Evolutionary conservation across 495 filamentous ascomycete genomes (phyloP).

Genomic region (Collariella sp.): DNA sequence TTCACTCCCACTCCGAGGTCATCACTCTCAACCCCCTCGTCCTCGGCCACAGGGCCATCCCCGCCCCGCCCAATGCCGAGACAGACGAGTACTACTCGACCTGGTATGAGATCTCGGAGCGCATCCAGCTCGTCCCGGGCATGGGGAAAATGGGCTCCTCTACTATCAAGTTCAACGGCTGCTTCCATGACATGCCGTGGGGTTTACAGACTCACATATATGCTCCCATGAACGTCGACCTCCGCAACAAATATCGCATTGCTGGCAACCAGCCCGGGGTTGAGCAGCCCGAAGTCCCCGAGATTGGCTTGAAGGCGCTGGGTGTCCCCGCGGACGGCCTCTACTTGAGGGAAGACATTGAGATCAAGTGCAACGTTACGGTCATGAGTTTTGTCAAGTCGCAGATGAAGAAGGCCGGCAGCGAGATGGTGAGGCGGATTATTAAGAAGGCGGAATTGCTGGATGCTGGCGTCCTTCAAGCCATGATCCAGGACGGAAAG

Average conservation of each 20-base stretch:
- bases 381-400: slow-evolving; percentile 59
- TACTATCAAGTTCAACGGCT: slow-evolving; percentile 64
- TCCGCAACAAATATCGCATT: slow-evolving; percentile 44
- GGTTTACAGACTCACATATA: slow-evolving; percentile 69
- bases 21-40: slow-evolving; percentile 73
- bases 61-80: slow-evolving; percentile 53
- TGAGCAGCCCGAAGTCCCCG: slow-evolving; percentile 48
- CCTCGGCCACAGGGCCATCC: slow-evolving; percentile 52
- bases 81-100: slow-evolving; percentile 62
- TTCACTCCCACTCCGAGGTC: slow-evolving; percentile 55
- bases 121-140: slow-evolving; percentile 56
- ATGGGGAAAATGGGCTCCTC: slow-evolving; percentile 50
- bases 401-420: slow-evolving; percentile 57
- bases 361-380: slow-evolving; percentile 63
- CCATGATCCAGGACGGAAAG: slow-evolving; percentile 44
- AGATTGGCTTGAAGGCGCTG: slow-evolving; percentile 45
- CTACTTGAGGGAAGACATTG: slow-evolving; percentile 67
- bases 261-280: slow-evolving; percentile 53
- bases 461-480: slow-evolving; percentile 40
- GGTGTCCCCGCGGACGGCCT: slow-evolving; percentile 54
- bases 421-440: slow-evolving; percentile 55
- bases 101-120: slow-evolving; percentile 61
- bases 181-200: slow-evolving; percentile 62
- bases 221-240: slow-evolving; percentile 49
- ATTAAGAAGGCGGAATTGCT: slow-evolving; percentile 56